These are phyloP conservation scores for Fusarium odoratissimum DNA, from an alignment of 2,329 filamentous ascomycete species.

Conservation along the genomic window DNA sequence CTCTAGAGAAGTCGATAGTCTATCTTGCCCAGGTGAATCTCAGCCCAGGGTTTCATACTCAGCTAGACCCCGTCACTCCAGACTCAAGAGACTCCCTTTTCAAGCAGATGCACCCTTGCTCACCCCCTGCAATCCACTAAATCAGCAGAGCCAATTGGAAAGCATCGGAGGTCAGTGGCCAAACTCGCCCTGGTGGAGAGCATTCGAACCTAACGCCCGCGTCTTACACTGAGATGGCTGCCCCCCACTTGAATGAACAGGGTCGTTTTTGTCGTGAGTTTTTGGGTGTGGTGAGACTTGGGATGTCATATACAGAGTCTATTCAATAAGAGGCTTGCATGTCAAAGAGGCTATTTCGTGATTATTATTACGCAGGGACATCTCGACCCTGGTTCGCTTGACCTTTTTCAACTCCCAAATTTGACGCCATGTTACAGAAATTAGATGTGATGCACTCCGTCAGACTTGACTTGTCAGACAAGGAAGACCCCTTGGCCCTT, in stretches of 20 bases:
- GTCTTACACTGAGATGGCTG: constrained; percentile 37
- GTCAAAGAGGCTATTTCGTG: constrained; percentile 9
- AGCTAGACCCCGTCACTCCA: constrained; percentile 7
- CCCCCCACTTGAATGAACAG: constrained; percentile 32
- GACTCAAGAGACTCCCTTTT: constrained; percentile 20
- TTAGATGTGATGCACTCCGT: constrained; percentile 22
- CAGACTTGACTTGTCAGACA: constrained; percentile 21
- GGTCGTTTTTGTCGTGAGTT: constrained; percentile 16
- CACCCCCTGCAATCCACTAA: constrained; percentile 24
- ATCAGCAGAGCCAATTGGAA: constrained; percentile 25
- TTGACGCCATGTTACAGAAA: constrained; percentile 16
- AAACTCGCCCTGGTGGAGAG: constrained; percentile 36
- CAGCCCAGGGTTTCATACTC: constrained; percentile 15
- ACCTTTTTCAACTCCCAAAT: background rate
- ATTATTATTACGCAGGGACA: background rate
- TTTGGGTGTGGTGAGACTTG: constrained; percentile 19
- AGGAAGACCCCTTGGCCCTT: constrained; percentile 18
- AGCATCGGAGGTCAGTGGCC: constrained; percentile 17
- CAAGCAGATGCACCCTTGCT: constrained; percentile 22
- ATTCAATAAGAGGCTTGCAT: constrained; percentile 24
- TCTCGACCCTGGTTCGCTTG: constrained; percentile 11
- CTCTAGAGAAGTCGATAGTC: background rate
- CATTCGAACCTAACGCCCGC: constrained; percentile 32
- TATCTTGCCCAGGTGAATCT: background rate
- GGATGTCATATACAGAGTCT: constrained; percentile 8